A percentile compares a stretch with the other conserved stretches of the same genome.
Conservation (phyloP, 495 filamentous ascomycete species). For the Cercophora newfieldiana region DNA sequence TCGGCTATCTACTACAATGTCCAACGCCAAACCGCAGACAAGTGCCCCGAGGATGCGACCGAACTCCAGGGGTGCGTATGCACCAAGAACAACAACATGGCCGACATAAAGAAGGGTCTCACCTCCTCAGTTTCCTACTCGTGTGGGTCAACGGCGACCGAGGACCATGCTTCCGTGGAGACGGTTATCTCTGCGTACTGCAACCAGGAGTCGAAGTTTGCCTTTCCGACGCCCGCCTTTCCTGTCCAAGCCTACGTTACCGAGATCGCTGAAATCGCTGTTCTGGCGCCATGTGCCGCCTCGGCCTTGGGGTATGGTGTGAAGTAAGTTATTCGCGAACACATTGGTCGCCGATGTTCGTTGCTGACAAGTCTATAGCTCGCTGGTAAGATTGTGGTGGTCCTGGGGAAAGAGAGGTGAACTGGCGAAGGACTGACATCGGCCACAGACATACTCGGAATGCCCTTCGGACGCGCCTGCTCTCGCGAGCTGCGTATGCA, state of each 20-base stretch:
- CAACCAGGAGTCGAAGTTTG: constrained; percentile 36
- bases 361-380: constrained; percentile 30
- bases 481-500: constrained; percentile 49
- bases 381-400: constrained; percentile 32
- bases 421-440: not conserved
- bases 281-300: constrained; percentile 48
- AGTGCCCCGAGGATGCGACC: constrained; percentile 42
- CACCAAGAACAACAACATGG: constrained; percentile 49
- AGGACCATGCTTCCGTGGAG: constrained; percentile 45
- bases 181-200: constrained; percentile 50
- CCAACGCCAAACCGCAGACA: constrained; percentile 38
- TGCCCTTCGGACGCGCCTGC: constrained; percentile 43
- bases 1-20: constrained; percentile 43
- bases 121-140: constrained; percentile 39
- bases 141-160: constrained; percentile 46
- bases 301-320: constrained; percentile 42
- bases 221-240: constrained; percentile 40
- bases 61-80: constrained; percentile 51
- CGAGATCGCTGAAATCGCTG: constrained; percentile 43
- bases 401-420: too few relatives aligned
- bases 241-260: constrained; percentile 47
- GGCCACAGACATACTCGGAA: constrained; percentile 25
- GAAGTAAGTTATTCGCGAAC: constrained; percentile 28
- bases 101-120: constrained; percentile 38
- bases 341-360: not conserved